These are phyloP conservation scores for Musa beccarii DNA, from an alignment of 176 grass and related monocot species.

Conservation along the genomic window DNA sequence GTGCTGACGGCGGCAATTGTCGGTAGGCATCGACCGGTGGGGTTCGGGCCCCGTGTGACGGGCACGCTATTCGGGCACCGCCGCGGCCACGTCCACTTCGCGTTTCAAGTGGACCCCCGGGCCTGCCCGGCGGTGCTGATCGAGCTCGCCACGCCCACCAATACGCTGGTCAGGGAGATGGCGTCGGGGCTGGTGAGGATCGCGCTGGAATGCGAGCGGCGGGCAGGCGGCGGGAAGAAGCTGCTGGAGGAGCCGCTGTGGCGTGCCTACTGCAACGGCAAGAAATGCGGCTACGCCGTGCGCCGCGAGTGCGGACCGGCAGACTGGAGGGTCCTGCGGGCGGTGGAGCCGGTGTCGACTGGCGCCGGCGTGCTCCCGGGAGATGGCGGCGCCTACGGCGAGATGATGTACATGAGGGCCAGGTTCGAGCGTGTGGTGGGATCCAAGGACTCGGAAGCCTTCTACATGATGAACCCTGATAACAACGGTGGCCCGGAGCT, in stretches of 20 bases:
- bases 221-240: conserved; percentile 7
- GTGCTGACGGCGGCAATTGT: conserved; percentile 51
- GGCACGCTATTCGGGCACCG: conserved; percentile 87
- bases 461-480: conserved; percentile 98
- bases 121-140: conserved; percentile 62
- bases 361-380: conserved; percentile 80
- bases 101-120: conserved; percentile 72
- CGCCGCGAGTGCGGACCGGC: conserved; percentile 58
- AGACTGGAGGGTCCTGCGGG: conserved; percentile 57
- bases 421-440: conserved; percentile 85
- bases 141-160: conserved; percentile 67
- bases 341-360: conserved; percentile 62
- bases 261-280: conserved; percentile 86
- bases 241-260: conserved; percentile 70
- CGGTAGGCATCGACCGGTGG: conserved; percentile 23
- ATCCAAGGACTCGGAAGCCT: conserved; percentile 87
- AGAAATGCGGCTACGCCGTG: conserved; percentile 78
- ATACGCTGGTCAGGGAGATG: conserved; percentile 88
- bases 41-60: conserved; percentile 58
- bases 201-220: conserved; percentile 70
- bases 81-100: conserved; percentile 59
- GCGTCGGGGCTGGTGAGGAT: conserved; percentile 85
- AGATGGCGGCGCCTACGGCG: conserved; percentile 44
- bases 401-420: conserved; percentile 99
- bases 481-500: conserved; percentile 69